Percentiles rank a stretch among this genome's conserved stretches.
These are phyloP conservation scores for Teunomyces kruisii DNA, from an alignment of 805 yeast species.

Conservation along the genomic window DNA sequence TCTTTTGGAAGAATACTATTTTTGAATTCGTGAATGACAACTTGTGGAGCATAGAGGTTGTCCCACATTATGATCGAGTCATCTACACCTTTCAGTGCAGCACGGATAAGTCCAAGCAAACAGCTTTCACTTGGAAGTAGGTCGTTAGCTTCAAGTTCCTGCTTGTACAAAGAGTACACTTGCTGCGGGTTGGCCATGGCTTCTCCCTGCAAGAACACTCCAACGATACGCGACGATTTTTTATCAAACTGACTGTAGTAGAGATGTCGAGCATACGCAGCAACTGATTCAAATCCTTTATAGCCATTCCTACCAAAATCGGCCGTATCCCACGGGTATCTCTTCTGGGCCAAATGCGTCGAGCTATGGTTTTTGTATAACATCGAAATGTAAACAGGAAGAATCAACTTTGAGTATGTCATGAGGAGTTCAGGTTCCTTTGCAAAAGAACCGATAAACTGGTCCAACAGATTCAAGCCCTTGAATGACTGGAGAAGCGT, in stretches of 20 bases:
- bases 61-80: slow-evolving; percentile 45
- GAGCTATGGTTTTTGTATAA: slow-evolving; percentile 17
- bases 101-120: slow-evolving; percentile 46
- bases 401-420: slow-evolving; percentile 17
- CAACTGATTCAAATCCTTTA: slow-evolving; percentile 10
- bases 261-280: slow-evolving; percentile 28
- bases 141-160: slow-evolving; percentile 19
- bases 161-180: slow-evolving; percentile 27
- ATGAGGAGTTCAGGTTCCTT: slow-evolving; percentile 10
- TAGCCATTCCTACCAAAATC: neutral
- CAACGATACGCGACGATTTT: slow-evolving; percentile 29
- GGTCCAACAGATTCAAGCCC: slow-evolving; percentile 21
- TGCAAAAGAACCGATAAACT: slow-evolving; percentile 15
- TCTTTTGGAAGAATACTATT: neutral
- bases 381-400: slow-evolving; percentile 30
- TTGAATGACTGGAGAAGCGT: slow-evolving; percentile 30
- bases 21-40: slow-evolving; percentile 56
- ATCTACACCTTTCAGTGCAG: slow-evolving; percentile 34
- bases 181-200: slow-evolving; percentile 25
- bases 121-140: slow-evolving; percentile 30
- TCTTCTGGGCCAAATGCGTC: slow-evolving; percentile 1
- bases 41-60: slow-evolving; percentile 53
- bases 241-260: slow-evolving; percentile 17
- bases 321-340: slow-evolving; percentile 16
- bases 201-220: slow-evolving; percentile 40